Evolutionary conservation across 495 filamentous ascomycete genomes (phyloP), one percentile per base, ranked within the genome.

Genomic region (Penicillium ochrochloron): DNA sequence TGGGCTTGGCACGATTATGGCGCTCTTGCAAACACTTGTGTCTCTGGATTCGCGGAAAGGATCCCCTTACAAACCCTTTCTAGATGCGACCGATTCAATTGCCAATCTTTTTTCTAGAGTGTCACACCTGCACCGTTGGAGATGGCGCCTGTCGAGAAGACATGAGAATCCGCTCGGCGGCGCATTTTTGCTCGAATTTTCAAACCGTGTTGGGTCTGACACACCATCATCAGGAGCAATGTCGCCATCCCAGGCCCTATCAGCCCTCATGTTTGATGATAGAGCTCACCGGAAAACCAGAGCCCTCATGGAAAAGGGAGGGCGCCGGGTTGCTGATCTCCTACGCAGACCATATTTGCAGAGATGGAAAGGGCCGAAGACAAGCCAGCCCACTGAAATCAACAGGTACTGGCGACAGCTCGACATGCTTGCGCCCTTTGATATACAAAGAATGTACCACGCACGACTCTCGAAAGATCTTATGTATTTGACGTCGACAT

Each of bases 381-480:
- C 52, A 1, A 27, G 65, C 23, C 56, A 60, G 39, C 66, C 61
- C 33, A 33, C 64, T 15, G 21, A 66, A 33, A 25, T 68, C 12
- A 34, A 69, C 65, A 69, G 66, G 23, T 59, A 67, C 59, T 75
- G 70, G 73, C 71, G 67, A 15, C 74, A 76, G 44, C 66, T 78
- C 11, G 74, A 78, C 68, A 65, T 73, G 34, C 62, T 70, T 25
- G 68, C 71, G 15, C 68, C 71, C 17, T 70, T 78, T 15, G 35
- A 65, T 0, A 25, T 71, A 14, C 35, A 61, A 0, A 19, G 56
- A 4, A 5, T 60, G 5, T 17, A 34, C 17, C 3, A 7, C 7
- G 41, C 19, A 29, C 11, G 14, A 14, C 19, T 74, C 17, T 17
- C 27, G 10, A 29, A 44, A 27, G 73, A 75, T 27, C n/a, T 58